phyloP scores from a whole-genome alignment of 257 asterid genomes.

The Lavandula angustifolia region DNA sequence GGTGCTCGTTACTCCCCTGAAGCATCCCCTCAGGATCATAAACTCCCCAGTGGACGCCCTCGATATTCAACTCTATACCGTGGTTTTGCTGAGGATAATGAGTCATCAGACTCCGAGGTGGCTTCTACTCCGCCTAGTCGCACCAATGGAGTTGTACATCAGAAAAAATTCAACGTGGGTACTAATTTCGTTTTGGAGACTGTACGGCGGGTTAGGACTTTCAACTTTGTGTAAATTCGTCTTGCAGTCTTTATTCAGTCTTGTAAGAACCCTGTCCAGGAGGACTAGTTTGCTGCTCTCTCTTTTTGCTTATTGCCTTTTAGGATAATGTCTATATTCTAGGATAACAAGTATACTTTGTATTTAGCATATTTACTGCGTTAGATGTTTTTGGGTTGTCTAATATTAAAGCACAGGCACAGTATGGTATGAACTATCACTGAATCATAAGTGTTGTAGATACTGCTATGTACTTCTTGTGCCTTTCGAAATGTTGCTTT shows the following conservation, averaged over 20 bases:
- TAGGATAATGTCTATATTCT: background rate
- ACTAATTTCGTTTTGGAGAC: slow-evolving; percentile 36
- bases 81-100: slow-evolving; percentile 37
- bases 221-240: background rate
- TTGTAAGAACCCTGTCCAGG: background rate
- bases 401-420: background rate
- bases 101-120: slow-evolving; percentile 46
- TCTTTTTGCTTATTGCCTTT: background rate
- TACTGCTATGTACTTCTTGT: slow-evolving; percentile 8
- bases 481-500: background rate
- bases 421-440: slow-evolving; percentile 1
- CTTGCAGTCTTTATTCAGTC: background rate
- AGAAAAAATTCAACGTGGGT: slow-evolving; percentile 37
- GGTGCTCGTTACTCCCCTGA: slow-evolving; percentile 63
- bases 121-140: slow-evolving; percentile 36
- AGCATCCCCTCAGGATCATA: slow-evolving; percentile 86
- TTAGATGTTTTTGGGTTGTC: background rate
- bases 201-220: slow-evolving; percentile 45
- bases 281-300: no score
- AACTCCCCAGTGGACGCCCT: slow-evolving; percentile 39
- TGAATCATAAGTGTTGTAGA: background rate
- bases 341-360: background rate
- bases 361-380: background rate
- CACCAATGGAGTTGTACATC: slow-evolving; percentile 25
- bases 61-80: slow-evolving; percentile 25